A percentile compares a stretch with the other conserved stretches of the same genome.
Evolutionary conservation across 192 early-diverging fungal genomes (phyloP).

Genomic region (Gaertneriomyces semiglobifer): DNA sequence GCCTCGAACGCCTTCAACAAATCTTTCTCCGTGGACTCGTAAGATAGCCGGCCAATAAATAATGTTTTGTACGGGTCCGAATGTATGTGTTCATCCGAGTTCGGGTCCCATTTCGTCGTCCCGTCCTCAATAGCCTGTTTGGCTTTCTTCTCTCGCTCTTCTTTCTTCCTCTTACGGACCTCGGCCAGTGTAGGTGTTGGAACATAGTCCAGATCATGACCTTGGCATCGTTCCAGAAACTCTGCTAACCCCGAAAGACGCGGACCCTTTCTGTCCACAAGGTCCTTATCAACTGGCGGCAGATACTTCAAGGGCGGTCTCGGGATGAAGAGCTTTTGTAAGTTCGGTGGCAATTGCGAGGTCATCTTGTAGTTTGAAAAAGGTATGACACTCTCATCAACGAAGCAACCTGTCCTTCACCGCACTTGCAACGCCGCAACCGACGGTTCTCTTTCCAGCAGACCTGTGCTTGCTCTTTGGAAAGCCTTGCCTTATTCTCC

Average conservation of each 20-base stretch:
- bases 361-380: constrained; percentile 16
- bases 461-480: too few relatives aligned
- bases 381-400: too few relatives aligned
- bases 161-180: constrained; percentile 60
- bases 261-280: constrained; percentile 51
- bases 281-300: constrained; percentile 65
- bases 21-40: constrained; percentile 72
- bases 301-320: constrained; percentile 69
- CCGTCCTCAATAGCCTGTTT: constrained; percentile 56
- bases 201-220: constrained; percentile 71
- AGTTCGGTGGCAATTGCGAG: constrained; percentile 46
- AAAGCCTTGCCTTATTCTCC: too few relatives aligned
- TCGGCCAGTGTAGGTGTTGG: constrained; percentile 68
- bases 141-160: constrained; percentile 53
- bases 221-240: constrained; percentile 47
- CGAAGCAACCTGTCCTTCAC: too few relatives aligned
- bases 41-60: constrained; percentile 78
- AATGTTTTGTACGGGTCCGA: constrained; percentile 92
- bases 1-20: constrained; percentile 71
- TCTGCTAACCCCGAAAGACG: constrained; percentile 57
- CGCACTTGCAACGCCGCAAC: too few relatives aligned
- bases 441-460: too few relatives aligned
- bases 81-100: constrained; percentile 64
- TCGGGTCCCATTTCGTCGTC: constrained; percentile 66
- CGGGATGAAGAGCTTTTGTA: constrained; percentile 76